phyloP scores from a whole-genome alignment of 2,329 filamentous ascomycete genomes.

The Blastomyces gilchristii region DNA sequence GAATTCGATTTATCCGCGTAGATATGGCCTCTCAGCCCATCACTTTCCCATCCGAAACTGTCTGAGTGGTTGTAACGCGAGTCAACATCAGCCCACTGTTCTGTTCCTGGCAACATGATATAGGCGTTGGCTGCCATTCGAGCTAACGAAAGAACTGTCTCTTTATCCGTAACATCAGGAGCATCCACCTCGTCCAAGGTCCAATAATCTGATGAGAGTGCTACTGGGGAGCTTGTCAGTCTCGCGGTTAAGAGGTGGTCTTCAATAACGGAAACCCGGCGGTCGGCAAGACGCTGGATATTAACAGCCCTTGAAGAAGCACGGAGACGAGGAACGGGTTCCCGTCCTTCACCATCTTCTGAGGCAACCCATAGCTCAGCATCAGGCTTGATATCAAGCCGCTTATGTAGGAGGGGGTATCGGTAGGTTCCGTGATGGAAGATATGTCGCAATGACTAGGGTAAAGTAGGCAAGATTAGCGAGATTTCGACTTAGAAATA shows the following conservation, averaged over 20 bases:
- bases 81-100: conserved; percentile 76
- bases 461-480: not conserved
- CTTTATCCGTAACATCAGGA: conserved; percentile 75
- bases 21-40: conserved; percentile 84
- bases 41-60: conserved; percentile 85
- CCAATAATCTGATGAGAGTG: conserved; percentile 68
- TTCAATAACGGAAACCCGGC: conserved; percentile 66
- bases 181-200: conserved; percentile 65
- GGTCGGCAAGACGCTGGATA: conserved; percentile 74
- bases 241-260: conserved; percentile 65
- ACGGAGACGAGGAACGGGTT: conserved; percentile 43
- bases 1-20: conserved; percentile 78
- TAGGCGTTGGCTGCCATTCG: conserved; percentile 88
- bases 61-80: conserved; percentile 71
- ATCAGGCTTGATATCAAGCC: conserved; percentile 57
- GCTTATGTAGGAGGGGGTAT: conserved; percentile 67
- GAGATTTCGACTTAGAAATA: not conserved
- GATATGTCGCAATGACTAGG: conserved; percentile 61
- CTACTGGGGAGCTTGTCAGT: conserved; percentile 54
- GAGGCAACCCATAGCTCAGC: conserved; percentile 42
- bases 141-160: conserved; percentile 73
- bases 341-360: conserved; percentile 32
- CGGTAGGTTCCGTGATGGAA: conserved; percentile 81
- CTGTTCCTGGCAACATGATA: conserved; percentile 57
- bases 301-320: conserved; percentile 54